Percentiles rank a stretch among this genome's conserved stretches.
These are phyloP conservation scores for Taxillus chinensis DNA, from an alignment of 164 flowering plant species.

Conservation along the genomic window DNA sequence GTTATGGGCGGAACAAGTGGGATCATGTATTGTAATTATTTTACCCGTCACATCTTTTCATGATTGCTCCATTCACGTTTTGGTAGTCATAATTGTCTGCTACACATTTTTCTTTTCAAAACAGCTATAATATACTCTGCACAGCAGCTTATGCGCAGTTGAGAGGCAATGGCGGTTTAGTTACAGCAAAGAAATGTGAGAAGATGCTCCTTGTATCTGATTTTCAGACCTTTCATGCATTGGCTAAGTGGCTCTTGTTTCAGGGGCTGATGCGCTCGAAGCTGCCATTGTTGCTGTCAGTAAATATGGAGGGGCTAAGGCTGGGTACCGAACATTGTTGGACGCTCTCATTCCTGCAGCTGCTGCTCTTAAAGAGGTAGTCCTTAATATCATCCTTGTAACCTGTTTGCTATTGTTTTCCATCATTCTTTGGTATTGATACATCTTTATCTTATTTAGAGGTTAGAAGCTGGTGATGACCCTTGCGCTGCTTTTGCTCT, in stretches of 20 bases:
- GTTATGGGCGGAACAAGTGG: slow-evolving; percentile 99
- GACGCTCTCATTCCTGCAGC: slow-evolving; percentile 95
- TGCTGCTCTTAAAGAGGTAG: slow-evolving; percentile 61
- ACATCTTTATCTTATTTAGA: slow-evolving; percentile 29
- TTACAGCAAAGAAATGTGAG: slow-evolving; percentile 68
- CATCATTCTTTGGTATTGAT: background rate
- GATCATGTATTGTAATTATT: slow-evolving; percentile 43
- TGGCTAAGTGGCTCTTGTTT: slow-evolving; percentile 12
- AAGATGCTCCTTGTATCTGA: slow-evolving; percentile 6
- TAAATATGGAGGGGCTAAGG: slow-evolving; percentile 86
- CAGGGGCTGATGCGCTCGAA: slow-evolving; percentile 90
- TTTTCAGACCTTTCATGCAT: background rate
- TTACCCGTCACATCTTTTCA: background rate
- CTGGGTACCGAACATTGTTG: slow-evolving; percentile 80
- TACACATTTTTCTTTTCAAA: background rate
- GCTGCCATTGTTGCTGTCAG: slow-evolving; percentile 78
- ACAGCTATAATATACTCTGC: slow-evolving; percentile 74
- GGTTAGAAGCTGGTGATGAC: slow-evolving; percentile 58
- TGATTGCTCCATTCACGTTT: slow-evolving; percentile 3
- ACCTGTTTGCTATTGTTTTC: background rate
- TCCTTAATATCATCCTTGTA: background rate
- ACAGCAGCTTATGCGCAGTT: slow-evolving; percentile 75
- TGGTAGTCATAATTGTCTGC: background rate
- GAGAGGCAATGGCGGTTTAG: slow-evolving; percentile 26
- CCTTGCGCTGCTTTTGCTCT: slow-evolving; percentile 61